Evolutionary conservation across 2,329 filamentous ascomycete species (phyloP), one percentile per base, ranked within the genome.

Genomic region (Cercospora sp.): DNA sequence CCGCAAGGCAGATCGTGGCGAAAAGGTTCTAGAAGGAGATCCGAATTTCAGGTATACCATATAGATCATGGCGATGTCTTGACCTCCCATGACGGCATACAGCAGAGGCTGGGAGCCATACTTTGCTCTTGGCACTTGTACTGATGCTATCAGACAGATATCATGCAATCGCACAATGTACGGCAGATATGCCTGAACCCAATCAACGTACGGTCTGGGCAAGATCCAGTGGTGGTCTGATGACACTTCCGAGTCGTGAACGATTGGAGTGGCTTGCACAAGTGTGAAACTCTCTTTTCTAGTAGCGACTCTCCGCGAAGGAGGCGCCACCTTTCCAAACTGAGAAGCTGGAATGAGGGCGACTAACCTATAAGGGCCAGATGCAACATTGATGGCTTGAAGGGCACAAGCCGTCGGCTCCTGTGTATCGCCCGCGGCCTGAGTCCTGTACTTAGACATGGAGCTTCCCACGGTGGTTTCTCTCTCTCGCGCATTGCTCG

Each of bases 1-100:
- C 65, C 76, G 75, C 71, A 75, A 76, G 63, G 78, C 78, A 0
- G 80, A 78, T 28, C 74, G 79, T 10, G 81, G 81, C n/a, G 79
- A 81, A 68, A 69, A 78, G 26, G 75, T 80, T 69, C 71, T 82
- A 13, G 78, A 77, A 64, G 74, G 71, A 31, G 75, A 73, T 61
- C 40, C 67, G 8, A 70, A 65, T 33, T 74, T 75, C 63, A 64
- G 73, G 33, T 75, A 73, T 60, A 75, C 71, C 4, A 58, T 67
- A n/a, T 67, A 59, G 30, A 36, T 3, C 5, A 20, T 26, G 26
- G 48, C 18, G 48, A 53, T 13, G 18, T 53, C 20, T 16, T 23
- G 48, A 67, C 69, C 10, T 33, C 13, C 36, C 4, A n/a, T 40
- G 13, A 40, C 5, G 36, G 13, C 13, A n/a, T 40, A 16, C 5